Evolutionary conservation across 2,329 filamentous ascomycete species (phyloP), one percentile per base, ranked within the genome.

Genomic region (Colletotrichum nymphaeae): DNA sequence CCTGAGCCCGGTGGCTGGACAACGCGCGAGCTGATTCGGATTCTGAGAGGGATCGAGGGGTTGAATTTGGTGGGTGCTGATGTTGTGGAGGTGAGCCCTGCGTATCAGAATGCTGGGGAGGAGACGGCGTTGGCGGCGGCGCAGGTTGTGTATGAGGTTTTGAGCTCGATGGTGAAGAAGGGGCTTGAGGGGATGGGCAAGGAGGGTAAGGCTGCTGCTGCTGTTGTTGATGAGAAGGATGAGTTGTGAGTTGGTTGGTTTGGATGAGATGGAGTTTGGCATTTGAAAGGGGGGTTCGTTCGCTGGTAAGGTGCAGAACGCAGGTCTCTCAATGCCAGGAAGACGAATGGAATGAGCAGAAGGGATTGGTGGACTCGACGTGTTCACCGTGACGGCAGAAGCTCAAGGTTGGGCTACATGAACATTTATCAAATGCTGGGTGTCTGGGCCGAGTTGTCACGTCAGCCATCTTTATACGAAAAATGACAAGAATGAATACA

Each of bases 1-100:
- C 95, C 95, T 0, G 95, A 97, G 85, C 93, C 95, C 0, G 95
- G 95, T 70, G 95, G 95, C 49, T 98, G 95, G 95, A 97, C 94
- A 6, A 97, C 93, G 24, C 87, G 95, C 64, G 95, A 98, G 85
- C 86, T 98, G 77, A 96, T 97, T 75, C 87, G 93, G 14, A 94
- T 98, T 71, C 83, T 98, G 80, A 87, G 95, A 37, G 95, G 94
- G 0, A 89, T 98, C 55, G 95, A 98, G 84, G 89, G 87, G 0
- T 81, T 98, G 80, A 97, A 98, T 79, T 84, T 98, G 4, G 94
- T 98, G 4, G 95, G 95, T 1, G 95, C 95, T 0, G 95, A 98
- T 83, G 90, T 98, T 62, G 95, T 98, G 5, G 95, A 98, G 86
- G 94, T 97, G 9, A 91, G 93, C 56, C 95, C 95, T 0, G 93